phyloP scores from a whole-genome alignment of 805 yeast genomes.

The Metschnikowia aberdeeniae region DNA sequence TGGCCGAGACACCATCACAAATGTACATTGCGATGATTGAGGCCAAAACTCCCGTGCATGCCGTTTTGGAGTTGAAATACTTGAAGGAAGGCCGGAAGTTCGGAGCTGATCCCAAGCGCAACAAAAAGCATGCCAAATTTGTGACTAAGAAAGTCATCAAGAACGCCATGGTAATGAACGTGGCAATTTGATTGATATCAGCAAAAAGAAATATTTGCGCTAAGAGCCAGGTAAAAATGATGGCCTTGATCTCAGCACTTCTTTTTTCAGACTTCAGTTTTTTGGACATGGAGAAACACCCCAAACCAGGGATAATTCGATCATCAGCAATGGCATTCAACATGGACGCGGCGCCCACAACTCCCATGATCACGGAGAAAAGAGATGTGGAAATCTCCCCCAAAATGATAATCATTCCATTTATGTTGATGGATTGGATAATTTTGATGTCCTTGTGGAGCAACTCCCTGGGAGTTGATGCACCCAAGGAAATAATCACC shows the following conservation, averaged over 20 bases:
- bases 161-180: conserved; percentile 95
- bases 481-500: conserved; percentile 81
- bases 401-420: conserved; percentile 61
- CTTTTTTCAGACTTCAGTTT: conserved; percentile 39
- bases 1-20: conserved; percentile 88
- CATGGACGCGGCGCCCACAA: conserved; percentile 91
- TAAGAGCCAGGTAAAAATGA: conserved; percentile 72
- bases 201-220: conserved; percentile 85
- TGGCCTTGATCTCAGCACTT: conserved; percentile 61
- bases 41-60: conserved; percentile 64
- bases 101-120: conserved; percentile 92
- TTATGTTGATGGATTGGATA: conserved; percentile 73
- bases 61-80: conserved; percentile 79
- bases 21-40: conserved; percentile 87
- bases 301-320: conserved; percentile 75
- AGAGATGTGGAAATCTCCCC: conserved; percentile 94
- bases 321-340: conserved; percentile 90
- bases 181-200: conserved; percentile 90
- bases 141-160: conserved; percentile 94
- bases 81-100: conserved; percentile 94
- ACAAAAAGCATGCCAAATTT: conserved; percentile 85
- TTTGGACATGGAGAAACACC: conserved; percentile 41
- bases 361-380: conserved; percentile 91
- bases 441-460: conserved; percentile 78
- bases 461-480: conserved; percentile 74